phyloP scores from a whole-genome alignment of 2,329 filamentous ascomycete genomes.

The Colletotrichum neosansevieriae region DNA sequence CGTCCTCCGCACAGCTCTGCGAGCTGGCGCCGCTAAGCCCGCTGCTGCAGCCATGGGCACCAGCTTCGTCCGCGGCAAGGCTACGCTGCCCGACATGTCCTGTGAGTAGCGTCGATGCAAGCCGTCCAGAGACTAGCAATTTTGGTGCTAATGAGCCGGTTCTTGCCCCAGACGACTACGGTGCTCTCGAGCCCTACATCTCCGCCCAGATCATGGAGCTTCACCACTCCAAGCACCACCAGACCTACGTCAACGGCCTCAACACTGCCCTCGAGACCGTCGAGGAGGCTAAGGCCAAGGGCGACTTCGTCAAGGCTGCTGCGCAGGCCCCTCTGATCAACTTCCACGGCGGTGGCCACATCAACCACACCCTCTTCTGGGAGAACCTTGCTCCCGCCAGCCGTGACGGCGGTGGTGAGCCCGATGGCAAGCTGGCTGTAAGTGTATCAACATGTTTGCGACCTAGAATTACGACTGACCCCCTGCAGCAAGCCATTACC shows the following conservation, averaged over 20 bases:
- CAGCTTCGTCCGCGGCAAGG: conserved; percentile 87
- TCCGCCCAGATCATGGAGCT: conserved; percentile 96
- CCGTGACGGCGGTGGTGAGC: conserved; percentile 71
- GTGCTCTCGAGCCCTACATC: conserved; percentile 87
- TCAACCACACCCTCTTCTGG: conserved; percentile 92
- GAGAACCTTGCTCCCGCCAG: conserved; percentile 79
- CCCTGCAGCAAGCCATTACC: conserved; percentile 66
- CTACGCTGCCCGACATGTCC: conserved; percentile 89
- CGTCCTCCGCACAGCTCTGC: conserved; percentile 76
- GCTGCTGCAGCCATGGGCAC: conserved; percentile 76
- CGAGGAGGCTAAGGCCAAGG: conserved; percentile 72
- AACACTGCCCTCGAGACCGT: conserved; percentile 83
- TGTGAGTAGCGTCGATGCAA: conserved; percentile 54
- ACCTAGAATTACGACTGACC: neutral
- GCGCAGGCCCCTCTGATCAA: conserved; percentile 70
- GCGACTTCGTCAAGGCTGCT: conserved; percentile 65
- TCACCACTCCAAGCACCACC: conserved; percentile 94
- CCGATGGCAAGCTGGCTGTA: conserved; percentile 71
- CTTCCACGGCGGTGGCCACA: conserved; percentile 87
- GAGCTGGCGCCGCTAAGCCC: conserved; percentile 72
- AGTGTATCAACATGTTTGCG: conserved; percentile 43
- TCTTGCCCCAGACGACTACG: conserved; percentile 84
- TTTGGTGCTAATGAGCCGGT: neutral
- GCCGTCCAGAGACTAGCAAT: neutral
- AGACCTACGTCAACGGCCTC: conserved; percentile 91